Percentiles rank a stretch among this genome's conserved stretches.
phyloP scores from a whole-genome alignment of 2,329 filamentous ascomycete species.

The Hypoxylon sp. region DNA sequence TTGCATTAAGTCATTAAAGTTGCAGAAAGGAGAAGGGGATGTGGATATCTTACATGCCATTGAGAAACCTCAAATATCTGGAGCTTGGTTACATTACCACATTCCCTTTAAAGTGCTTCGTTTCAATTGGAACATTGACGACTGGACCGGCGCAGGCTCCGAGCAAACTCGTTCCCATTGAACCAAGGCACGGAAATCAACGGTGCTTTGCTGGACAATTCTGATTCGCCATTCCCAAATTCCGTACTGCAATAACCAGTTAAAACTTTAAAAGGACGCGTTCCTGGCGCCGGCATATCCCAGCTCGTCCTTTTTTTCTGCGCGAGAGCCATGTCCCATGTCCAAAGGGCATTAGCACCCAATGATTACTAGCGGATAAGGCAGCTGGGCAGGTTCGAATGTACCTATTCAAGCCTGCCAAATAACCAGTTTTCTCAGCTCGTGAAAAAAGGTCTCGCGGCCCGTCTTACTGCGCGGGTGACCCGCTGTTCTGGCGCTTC shows the following conservation, averaged over 20 bases:
- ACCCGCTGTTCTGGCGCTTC: slow-evolving; percentile 12
- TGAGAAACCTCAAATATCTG: slow-evolving; percentile 8
- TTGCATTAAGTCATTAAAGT: slow-evolving; percentile 26
- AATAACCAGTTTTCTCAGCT: slow-evolving; percentile 16
- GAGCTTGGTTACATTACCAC: slow-evolving; percentile 1
- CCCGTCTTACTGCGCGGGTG: slow-evolving; percentile 3
- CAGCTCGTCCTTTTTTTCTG: slow-evolving; percentile 4
- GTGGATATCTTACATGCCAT: slow-evolving; percentile 24
- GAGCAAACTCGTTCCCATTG: background rate
- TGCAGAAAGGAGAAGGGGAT: slow-evolving; percentile 7
- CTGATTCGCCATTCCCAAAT: slow-evolving; percentile 19
- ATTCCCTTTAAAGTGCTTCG: background rate
- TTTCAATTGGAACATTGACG: slow-evolving; percentile 24
- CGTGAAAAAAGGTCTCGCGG: background rate
- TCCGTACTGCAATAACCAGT: slow-evolving; percentile 13
- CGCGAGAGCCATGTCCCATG: slow-evolving; percentile 21
- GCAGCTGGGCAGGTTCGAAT: background rate
- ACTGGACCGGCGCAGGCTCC: slow-evolving; percentile 27
- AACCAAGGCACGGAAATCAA: slow-evolving; percentile 17
- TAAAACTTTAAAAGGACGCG: slow-evolving; percentile 25
- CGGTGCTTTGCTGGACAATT: slow-evolving; percentile 14
- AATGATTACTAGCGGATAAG: slow-evolving; percentile 20
- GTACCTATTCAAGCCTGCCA: slow-evolving; percentile 1
- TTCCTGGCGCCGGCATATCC: slow-evolving; percentile 29
- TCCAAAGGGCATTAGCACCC: slow-evolving; percentile 19